Conservation (phyloP, 2,329 filamentous ascomycete species). For the Pestalotiopsis sp. region DNA sequence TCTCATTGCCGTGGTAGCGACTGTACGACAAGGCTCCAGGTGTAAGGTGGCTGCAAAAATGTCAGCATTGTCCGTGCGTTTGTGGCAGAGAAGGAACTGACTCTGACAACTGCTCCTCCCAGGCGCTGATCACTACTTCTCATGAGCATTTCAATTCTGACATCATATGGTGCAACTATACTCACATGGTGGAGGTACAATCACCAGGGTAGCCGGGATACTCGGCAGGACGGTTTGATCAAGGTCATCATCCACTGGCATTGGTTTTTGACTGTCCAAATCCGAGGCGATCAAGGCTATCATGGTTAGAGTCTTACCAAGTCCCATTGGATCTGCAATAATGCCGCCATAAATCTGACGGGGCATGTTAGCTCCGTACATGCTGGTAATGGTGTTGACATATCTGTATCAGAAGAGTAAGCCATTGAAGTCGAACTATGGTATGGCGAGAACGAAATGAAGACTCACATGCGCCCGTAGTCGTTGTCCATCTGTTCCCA, state of each 20-base stretch:
- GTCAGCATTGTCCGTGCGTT: neutral
- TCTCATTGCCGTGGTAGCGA: neutral
- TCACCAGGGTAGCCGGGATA: neutral
- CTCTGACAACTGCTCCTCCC: slow-evolving; percentile 3
- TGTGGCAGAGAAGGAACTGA: neutral
- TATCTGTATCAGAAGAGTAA: neutral
- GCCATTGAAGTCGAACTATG: neutral
- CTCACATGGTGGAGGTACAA: neutral
- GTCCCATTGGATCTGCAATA: slow-evolving; percentile 50
- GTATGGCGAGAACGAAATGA: no score
- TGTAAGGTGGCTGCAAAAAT: neutral
- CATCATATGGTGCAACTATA: neutral
- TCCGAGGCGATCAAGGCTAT: slow-evolving; percentile 42
- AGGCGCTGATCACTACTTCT: neutral
- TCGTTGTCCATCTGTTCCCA: slow-evolving; percentile 33
- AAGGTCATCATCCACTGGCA: neutral
- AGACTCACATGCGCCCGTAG: slow-evolving; percentile 23
- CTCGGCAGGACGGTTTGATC: neutral
- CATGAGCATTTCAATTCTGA: neutral
- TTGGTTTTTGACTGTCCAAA: neutral
- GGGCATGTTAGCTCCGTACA: slow-evolving; percentile 32
- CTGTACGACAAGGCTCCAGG: neutral
- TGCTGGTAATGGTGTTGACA: neutral
- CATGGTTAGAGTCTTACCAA: slow-evolving; percentile 49
- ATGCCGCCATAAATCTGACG: slow-evolving; percentile 44